Evolutionary conservation across 768 basidiomycete genomes (phyloP), one percentile per base, ranked within the genome.

Genomic region (Psilocybe tampanensis): DNA sequence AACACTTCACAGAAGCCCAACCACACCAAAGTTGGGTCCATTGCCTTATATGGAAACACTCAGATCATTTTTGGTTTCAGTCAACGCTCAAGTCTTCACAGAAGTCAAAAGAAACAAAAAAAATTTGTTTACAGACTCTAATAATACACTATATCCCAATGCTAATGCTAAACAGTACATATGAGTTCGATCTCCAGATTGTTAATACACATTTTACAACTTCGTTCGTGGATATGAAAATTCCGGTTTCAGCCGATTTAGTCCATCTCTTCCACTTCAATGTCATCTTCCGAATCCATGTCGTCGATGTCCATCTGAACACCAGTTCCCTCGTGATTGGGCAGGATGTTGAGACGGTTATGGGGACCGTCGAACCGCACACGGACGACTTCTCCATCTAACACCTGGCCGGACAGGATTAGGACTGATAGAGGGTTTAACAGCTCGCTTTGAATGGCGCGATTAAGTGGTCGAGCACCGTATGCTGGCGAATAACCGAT

Each of bases 401-500:
- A 78, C 50, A 98, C 77, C 42, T 86, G 82, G 63, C 90, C 91
- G 39, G 92, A 88, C 47, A 98, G 85, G 42, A 98, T 80, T 79
- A 90, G 81, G 54, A 89, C 76, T 15, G 93, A 92, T 34, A 98
- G 76, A 12, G 95, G 96, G 69, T 97, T 95, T 65, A 98, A 80
- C 33, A 99, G 80, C 66, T 98, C 94, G 64, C 82, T 88, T 73
- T 97, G 95, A 62, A 99, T 95, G 3, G 91, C 84, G 32, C 95
- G 84, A 68, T 93, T 92, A 60, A 98, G 81, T 1, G 96, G 97
- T 41, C 96, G 86, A 54, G 95, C 96, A 61, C 96, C 95, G 67
- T 96, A 97, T 18, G 79, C 75, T 1, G 93, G 78, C 45, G 90
- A 90, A 72, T 92, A 94, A 0, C 91, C 92, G 47, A 85, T 77